Evolutionary conservation across 192 early-diverging fungal species (phyloP).

Genomic region (Dissophora globulifera): DNA sequence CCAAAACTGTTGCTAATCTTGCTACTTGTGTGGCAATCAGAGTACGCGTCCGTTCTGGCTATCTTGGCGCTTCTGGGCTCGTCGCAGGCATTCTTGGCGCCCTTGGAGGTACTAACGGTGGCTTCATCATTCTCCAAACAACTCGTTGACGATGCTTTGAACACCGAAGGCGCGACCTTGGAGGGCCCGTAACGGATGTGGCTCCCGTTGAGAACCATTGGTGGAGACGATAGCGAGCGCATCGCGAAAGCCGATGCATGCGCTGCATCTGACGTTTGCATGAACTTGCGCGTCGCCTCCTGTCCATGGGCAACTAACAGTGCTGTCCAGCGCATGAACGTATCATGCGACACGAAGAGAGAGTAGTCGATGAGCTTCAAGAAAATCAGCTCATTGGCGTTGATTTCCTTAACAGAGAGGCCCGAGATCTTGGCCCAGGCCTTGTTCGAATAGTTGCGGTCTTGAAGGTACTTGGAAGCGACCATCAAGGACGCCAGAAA

Average conservation of each 20-base stretch:
- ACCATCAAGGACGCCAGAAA: slow-evolving; percentile 86
- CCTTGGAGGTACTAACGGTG: slow-evolving; percentile 1
- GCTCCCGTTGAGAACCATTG: slow-evolving; percentile 33
- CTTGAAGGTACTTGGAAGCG: slow-evolving; percentile 89
- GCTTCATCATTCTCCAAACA: too few species aligned
- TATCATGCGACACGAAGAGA: slow-evolving; percentile 69
- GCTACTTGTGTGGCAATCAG: background rate
- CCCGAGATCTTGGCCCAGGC: slow-evolving; percentile 92
- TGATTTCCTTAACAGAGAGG: slow-evolving; percentile 80
- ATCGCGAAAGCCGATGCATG: slow-evolving; percentile 15
- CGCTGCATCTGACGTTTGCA: slow-evolving; percentile 27
- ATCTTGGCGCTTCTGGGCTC: slow-evolving; percentile 8
- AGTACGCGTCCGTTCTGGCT: slow-evolving; percentile 18
- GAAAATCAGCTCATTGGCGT: slow-evolving; percentile 82
- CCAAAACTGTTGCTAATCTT: background rate
- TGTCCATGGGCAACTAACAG: slow-evolving; percentile 54
- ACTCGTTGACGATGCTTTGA: too few species aligned
- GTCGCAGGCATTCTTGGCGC: background rate
- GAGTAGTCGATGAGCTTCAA: slow-evolving; percentile 82
- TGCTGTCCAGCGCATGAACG: slow-evolving; percentile 66
- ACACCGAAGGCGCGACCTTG: background rate
- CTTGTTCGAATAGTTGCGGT: slow-evolving; percentile 86
- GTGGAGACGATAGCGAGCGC: slow-evolving; percentile 19
- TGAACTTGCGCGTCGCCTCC: slow-evolving; percentile 43
- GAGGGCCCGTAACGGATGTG: slow-evolving; percentile 26